These are phyloP conservation scores for Ogataea dorogensis DNA, from an alignment of 805 yeast genomes.

Conservation along the genomic window DNA sequence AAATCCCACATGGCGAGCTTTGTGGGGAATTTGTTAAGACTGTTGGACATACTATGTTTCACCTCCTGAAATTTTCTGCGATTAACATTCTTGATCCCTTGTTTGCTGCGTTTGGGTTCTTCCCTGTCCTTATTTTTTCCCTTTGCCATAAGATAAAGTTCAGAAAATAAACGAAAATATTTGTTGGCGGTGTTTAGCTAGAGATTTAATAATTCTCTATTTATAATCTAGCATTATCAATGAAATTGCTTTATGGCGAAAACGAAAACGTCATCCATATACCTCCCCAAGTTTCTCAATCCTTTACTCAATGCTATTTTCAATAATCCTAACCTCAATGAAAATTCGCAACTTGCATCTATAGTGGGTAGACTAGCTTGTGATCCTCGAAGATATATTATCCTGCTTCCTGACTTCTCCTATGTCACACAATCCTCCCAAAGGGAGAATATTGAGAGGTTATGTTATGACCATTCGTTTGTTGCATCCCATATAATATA, in stretches of 20 bases:
- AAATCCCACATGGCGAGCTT: conserved; percentile 99
- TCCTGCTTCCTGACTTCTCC: conserved; percentile 62
- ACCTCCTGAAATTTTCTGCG: conserved; percentile 35
- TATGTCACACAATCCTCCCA: conserved; percentile 41
- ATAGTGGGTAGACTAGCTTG: conserved; percentile 42
- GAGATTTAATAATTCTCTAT: too few species aligned
- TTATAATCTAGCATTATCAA: background rate
- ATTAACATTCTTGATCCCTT: conserved; percentile 55
- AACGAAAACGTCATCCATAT: conserved; percentile 17
- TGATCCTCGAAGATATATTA: conserved; percentile 49
- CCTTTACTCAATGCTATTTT: conserved; percentile 66
- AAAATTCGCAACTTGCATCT: conserved; percentile 44
- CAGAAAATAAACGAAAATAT: background rate
- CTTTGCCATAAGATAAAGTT: too few species aligned
- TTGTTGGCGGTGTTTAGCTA: too few species aligned
- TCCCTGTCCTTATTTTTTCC: conserved; percentile 51
- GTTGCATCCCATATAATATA: conserved; percentile 57
- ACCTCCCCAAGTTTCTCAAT: conserved; percentile 53
- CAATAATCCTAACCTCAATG: conserved; percentile 55
- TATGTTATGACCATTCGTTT: conserved; percentile 60
- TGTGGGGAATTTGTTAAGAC: conserved; percentile 56
- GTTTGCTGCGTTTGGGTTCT: conserved; percentile 32
- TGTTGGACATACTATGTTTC: conserved; percentile 21
- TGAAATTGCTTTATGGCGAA: conserved; percentile 1
- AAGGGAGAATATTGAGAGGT: conserved; percentile 41